Percentiles rank a stretch among this genome's conserved stretches.
These are phyloP conservation scores for Exophiala xenobiotica DNA, from an alignment of 2,329 filamentous ascomycete species.

Conservation along the genomic window DNA sequence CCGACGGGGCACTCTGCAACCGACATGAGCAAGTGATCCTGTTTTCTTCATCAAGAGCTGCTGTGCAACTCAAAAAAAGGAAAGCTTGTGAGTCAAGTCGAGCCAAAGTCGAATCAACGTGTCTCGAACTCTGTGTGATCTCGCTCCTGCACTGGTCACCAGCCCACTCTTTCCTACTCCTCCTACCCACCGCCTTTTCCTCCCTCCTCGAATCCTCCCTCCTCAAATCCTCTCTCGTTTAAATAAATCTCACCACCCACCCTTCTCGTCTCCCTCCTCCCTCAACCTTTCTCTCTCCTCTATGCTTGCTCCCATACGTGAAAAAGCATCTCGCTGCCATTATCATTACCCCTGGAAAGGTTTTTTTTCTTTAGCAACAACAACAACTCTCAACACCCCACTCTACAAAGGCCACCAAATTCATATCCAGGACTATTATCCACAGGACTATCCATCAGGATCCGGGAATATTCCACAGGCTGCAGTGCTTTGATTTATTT, in stretches of 20 bases:
- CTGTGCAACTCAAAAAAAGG: background rate
- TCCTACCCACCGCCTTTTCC: slow-evolving; percentile 2
- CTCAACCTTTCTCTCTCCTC: slow-evolving; percentile 26
- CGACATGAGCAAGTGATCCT: background rate
- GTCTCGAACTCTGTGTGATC: background rate
- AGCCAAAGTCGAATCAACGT: no score
- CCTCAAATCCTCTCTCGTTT: slow-evolving; percentile 27
- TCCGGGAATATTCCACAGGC: background rate
- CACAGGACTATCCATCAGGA: background rate
- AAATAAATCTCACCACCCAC: slow-evolving; percentile 31
- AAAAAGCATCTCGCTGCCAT: background rate
- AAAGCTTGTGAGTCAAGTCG: background rate
- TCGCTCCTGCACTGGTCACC: background rate
- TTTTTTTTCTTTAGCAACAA: no score
- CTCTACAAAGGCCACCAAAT: slow-evolving; percentile 1
- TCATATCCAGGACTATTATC: background rate
- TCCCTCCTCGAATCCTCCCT: slow-evolving; percentile 12
- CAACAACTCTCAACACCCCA: background rate
- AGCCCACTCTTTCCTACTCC: background rate
- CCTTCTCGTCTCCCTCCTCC: slow-evolving; percentile 10
- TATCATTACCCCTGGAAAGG: no score
- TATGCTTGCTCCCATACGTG: slow-evolving; percentile 17
- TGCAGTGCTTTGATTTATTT: slow-evolving; percentile 1
- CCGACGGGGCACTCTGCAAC: slow-evolving; percentile 7
- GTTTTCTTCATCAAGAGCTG: background rate